These are phyloP conservation scores for Hyaloperonospora brassicae DNA, from an alignment of 352 stramenopile species.

Conservation along the genomic window DNA sequence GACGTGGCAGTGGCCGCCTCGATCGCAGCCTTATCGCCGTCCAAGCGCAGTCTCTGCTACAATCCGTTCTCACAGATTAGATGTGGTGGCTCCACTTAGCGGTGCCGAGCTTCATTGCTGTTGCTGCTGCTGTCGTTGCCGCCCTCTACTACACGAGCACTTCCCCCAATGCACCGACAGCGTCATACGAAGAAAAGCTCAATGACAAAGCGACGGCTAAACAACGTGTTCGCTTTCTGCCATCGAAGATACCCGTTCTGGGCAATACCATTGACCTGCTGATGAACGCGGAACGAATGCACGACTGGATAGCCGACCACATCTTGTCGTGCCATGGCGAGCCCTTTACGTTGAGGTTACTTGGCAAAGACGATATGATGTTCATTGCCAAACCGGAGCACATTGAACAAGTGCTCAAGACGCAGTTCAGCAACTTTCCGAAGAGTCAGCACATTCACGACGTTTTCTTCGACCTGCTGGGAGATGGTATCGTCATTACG, in stretches of 20 bases:
- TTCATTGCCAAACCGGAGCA: conserved; percentile 27
- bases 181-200: conserved; percentile 1
- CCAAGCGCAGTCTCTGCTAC: no score
- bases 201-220: conserved; percentile 10
- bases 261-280: conserved; percentile 35
- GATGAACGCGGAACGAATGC: conserved; percentile 29
- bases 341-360: conserved; percentile 29
- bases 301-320: conserved; percentile 46
- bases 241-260: conserved; percentile 26
- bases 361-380: conserved; percentile 31
- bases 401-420: conserved; percentile 32
- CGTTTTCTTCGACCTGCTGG: conserved; percentile 41
- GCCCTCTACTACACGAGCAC: conserved; percentile 16
- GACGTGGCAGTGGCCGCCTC: no score
- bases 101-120: conserved; percentile 14
- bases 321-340: conserved; percentile 21
- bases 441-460: conserved; percentile 43
- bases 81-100: conserved; percentile 10
- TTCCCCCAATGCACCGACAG: conserved; percentile 1
- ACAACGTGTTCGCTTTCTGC: conserved; percentile 25
- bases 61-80: conserved; percentile 20
- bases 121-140: conserved; percentile 8
- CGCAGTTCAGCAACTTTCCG: conserved; percentile 51
- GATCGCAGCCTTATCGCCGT: no score
- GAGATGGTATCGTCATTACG: conserved; percentile 46